A percentile compares a stretch with the other conserved stretches of the same genome.
Conservation (phyloP, 805 yeast genomes). For the Yarrowia sp. region DNA sequence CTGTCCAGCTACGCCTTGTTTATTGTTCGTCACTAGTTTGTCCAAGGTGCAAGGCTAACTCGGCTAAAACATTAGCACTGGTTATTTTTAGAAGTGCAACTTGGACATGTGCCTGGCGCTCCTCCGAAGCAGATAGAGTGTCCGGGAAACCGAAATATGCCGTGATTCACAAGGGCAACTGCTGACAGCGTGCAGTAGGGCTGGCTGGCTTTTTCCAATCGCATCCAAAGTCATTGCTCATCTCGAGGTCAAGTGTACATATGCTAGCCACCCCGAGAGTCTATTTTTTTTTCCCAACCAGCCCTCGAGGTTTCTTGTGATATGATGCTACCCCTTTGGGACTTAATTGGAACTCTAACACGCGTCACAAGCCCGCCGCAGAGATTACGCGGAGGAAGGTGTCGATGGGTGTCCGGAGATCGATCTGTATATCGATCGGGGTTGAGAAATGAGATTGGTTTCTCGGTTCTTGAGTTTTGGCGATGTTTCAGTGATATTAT, state of each 20-base stretch:
- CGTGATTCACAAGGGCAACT: background rate
- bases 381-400: slow-evolving; percentile 15
- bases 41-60: background rate
- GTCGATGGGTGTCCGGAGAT: background rate
- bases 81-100: too few species aligned
- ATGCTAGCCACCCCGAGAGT: slow-evolving; percentile 30
- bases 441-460: too few species aligned
- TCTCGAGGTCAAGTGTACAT: slow-evolving; percentile 11
- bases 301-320: background rate
- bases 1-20: background rate
- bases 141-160: background rate
- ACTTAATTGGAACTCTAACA: slow-evolving; percentile 16
- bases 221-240: background rate
- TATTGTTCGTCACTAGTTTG: background rate
- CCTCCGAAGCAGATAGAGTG: background rate
- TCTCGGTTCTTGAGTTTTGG: too few species aligned
- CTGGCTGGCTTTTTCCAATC: slow-evolving; percentile 8
- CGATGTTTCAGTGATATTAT: too few species aligned
- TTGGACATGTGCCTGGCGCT: too few species aligned
- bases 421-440: too few species aligned
- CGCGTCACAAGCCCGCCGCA: slow-evolving; percentile 13
- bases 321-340: slow-evolving; percentile 24
- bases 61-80: slow-evolving; percentile 4
- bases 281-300: background rate
- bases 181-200: slow-evolving; percentile 23